A percentile compares a stretch with the other conserved stretches of the same genome.
phyloP scores from a whole-genome alignment of 345 rosid species.

The Hypericum perforatum region DNA sequence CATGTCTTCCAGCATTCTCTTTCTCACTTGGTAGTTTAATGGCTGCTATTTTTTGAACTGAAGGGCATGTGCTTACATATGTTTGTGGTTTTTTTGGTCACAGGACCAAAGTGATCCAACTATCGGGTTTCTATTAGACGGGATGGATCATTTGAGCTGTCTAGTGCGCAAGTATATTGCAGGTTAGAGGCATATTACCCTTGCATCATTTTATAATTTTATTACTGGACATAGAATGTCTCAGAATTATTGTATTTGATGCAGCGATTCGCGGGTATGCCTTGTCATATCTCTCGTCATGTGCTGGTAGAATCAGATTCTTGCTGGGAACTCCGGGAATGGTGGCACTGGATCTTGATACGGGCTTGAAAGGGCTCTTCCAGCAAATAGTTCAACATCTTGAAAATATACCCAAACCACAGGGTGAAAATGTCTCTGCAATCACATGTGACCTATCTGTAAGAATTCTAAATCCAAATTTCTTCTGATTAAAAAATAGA shows the following conservation, averaged over 20 bases:
- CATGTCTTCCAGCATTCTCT: slow-evolving; percentile 5
- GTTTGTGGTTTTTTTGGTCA: slow-evolving; percentile 16
- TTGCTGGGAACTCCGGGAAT: slow-evolving; percentile 92
- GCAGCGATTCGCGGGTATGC: slow-evolving; percentile 99
- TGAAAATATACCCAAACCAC: slow-evolving; percentile 81
- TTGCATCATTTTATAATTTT: background rate
- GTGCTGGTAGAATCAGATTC: slow-evolving; percentile 92
- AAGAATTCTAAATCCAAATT: slow-evolving; percentile 30
- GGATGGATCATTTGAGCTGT: slow-evolving; percentile 93
- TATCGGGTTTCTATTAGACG: slow-evolving; percentile 88
- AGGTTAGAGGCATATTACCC: slow-evolving; percentile 27
- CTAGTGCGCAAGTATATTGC: slow-evolving; percentile 94
- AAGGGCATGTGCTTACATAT: slow-evolving; percentile 1
- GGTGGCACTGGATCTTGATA: slow-evolving; percentile 94
- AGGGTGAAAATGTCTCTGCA: slow-evolving; percentile 80
- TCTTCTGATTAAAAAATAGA: background rate
- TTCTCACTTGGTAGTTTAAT: background rate
- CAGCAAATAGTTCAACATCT: slow-evolving; percentile 78
- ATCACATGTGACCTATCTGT: slow-evolving; percentile 88
- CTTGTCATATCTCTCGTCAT: slow-evolving; percentile 92
- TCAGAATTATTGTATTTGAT: slow-evolving; percentile 15
- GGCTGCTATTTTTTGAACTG: slow-evolving; percentile 3
- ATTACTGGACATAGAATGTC: background rate
- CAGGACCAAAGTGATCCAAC: slow-evolving; percentile 99
- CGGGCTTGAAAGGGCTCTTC: slow-evolving; percentile 78